Evolutionary conservation across 2,329 filamentous ascomycete genomes (phyloP).

Genomic region (Hirsutella minnesotensis): DNA sequence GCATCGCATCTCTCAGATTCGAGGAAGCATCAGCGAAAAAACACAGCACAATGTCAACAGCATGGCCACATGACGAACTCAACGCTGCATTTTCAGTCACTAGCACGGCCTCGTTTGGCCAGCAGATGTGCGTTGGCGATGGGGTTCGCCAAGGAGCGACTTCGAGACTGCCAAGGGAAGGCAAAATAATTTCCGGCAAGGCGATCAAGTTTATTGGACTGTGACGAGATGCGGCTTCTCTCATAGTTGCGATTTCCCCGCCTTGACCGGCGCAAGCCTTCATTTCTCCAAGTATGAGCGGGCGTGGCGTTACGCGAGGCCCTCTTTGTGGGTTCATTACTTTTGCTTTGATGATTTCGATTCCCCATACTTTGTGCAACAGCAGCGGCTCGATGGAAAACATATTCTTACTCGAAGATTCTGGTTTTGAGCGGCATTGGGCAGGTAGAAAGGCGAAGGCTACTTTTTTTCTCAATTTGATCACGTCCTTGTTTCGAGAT

Average conservation of each 20-base stretch:
- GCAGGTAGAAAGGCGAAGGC: conserved; percentile 2
- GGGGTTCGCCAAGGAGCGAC: too few species aligned
- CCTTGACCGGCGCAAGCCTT: not conserved
- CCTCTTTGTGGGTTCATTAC: not conserved
- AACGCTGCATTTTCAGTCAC: too few species aligned
- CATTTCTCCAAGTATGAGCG: not conserved
- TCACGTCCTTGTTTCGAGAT: too few species aligned
- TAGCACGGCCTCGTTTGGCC: too few species aligned
- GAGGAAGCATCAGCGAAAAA: too few species aligned
- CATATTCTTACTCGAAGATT: not conserved
- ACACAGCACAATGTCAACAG: too few species aligned
- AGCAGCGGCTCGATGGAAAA: not conserved
- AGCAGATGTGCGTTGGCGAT: too few species aligned
- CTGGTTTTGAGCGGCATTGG: conserved; percentile 2
- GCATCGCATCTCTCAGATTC: too few species aligned
- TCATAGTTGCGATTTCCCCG: not conserved
- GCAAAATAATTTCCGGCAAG: not conserved
- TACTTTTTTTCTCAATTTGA: not conserved
- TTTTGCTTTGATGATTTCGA: not conserved
- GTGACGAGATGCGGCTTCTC: not conserved
- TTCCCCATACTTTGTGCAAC: not conserved
- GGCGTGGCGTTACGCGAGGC: not conserved
- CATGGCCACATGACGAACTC: conserved; percentile 2
- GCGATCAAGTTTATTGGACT: not conserved
- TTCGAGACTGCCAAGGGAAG: too few species aligned